Conservation (phyloP, 805 yeast genomes). For the Ogataea neopini region DNA sequence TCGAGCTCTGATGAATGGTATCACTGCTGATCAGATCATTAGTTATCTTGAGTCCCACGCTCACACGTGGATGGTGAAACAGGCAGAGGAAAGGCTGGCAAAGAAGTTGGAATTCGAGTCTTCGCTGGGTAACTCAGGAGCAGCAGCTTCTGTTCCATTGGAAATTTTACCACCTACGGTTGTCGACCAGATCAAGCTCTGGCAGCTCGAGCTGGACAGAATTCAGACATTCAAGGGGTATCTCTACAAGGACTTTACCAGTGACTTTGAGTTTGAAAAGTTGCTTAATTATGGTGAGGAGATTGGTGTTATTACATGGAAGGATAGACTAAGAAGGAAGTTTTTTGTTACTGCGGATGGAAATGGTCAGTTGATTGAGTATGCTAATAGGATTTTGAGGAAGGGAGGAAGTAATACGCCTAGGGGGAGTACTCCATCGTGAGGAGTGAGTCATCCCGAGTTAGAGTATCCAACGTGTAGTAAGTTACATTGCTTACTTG, state of each 20-base stretch:
- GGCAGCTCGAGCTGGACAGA: constrained; percentile 96
- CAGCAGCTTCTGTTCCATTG: constrained; percentile 49
- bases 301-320: constrained; percentile 90
- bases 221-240: constrained; percentile 86
- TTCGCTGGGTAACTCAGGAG: constrained; percentile 39
- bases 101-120: constrained; percentile 67
- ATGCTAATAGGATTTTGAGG: constrained; percentile 65
- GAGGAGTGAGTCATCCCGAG: no score
- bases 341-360: constrained; percentile 91
- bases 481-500: no score
- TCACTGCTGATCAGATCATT: constrained; percentile 92
- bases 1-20: constrained; percentile 80
- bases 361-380: constrained; percentile 85
- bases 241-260: constrained; percentile 81
- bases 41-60: constrained; percentile 89
- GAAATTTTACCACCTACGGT: constrained; percentile 90
- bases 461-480: no score
- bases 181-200: constrained; percentile 90
- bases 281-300: constrained; percentile 81
- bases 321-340: constrained; percentile 62
- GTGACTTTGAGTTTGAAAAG: constrained; percentile 71
- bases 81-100: constrained; percentile 67
- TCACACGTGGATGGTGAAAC: constrained; percentile 82
- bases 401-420: constrained; percentile 19
- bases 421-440: constrained; percentile 12